phyloP scores from a whole-genome alignment of 495 filamentous ascomycete species.

The Cercophora sp. region DNA sequence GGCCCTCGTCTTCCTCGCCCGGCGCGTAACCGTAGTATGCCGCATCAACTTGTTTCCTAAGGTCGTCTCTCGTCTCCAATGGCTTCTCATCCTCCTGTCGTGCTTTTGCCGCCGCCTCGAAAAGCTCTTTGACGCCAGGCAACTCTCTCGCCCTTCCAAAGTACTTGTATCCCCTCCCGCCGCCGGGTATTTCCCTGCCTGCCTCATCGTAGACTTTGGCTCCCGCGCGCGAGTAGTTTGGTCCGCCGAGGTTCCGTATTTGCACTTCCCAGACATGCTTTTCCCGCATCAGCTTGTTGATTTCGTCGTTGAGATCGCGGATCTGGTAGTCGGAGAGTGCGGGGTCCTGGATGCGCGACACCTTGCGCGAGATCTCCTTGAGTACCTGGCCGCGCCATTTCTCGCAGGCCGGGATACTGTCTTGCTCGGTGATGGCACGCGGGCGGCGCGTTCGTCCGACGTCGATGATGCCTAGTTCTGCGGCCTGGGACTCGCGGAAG shows the following conservation, averaged over 20 bases:
- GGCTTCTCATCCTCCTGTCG: conserved; percentile 50
- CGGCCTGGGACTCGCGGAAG: conserved; percentile 96
- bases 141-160: conserved; percentile 89
- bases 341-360: conserved; percentile 87
- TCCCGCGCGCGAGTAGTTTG: conserved; percentile 95
- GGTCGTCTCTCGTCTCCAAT: conserved; percentile 58
- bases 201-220: conserved; percentile 87
- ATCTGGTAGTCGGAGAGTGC: conserved; percentile 92
- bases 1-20: conserved; percentile 84
- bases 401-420: conserved; percentile 81
- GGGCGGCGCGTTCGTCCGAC: conserved; percentile 85
- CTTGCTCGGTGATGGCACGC: conserved; percentile 80
- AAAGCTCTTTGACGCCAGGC: conserved; percentile 94
- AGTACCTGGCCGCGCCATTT: conserved; percentile 98
- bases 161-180: conserved; percentile 78
- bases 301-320: conserved; percentile 96
- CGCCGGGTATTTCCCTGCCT: conserved; percentile 83
- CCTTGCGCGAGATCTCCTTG: conserved; percentile 94
- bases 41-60: conserved; percentile 84
- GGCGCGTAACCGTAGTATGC: conserved; percentile 94
- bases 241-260: conserved; percentile 88
- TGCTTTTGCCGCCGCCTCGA: conserved; percentile 69
- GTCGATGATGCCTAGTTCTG: conserved; percentile 93
- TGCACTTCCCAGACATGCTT: conserved; percentile 98
- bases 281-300: conserved; percentile 98